phyloP scores from a whole-genome alignment of 1,139 yeast genomes.

The Lodderomyces orthopsilosis region DNA sequence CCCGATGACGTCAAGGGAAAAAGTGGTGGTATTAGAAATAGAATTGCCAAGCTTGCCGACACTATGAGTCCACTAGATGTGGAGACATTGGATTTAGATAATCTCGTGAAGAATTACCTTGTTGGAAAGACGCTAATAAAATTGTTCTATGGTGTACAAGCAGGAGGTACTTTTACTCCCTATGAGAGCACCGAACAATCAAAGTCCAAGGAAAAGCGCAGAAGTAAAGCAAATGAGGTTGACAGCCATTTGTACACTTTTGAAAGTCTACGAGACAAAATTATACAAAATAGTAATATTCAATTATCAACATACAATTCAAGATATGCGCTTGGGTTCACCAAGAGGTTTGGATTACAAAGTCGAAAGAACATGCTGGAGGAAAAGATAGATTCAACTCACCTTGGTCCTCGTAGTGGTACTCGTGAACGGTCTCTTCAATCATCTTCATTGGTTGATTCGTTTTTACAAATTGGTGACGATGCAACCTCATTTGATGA shows the following conservation, averaged over 20 bases:
- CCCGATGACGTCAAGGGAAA: constrained; percentile 21
- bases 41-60: constrained; percentile 38
- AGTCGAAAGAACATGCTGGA: constrained; percentile 13
- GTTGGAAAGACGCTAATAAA: constrained; percentile 36
- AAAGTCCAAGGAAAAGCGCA: constrained; percentile 4
- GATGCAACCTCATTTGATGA: constrained; percentile 11
- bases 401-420: constrained; percentile 4
- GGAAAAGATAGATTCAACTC: constrained; percentile 4
- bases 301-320: constrained; percentile 22
- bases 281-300: constrained; percentile 24
- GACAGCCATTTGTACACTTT: constrained; percentile 24
- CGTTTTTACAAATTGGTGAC: constrained; percentile 21
- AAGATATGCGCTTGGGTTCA: constrained; percentile 34
- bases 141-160: constrained; percentile 32
- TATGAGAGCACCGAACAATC: background rate
- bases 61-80: constrained; percentile 38
- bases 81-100: constrained; percentile 43
- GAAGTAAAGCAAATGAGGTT: constrained; percentile 11
- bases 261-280: constrained; percentile 37
- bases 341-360: constrained; percentile 35
- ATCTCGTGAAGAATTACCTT: constrained; percentile 29
- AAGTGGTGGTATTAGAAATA: constrained; percentile 31
- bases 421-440: constrained; percentile 8
- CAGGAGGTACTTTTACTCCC: constrained; percentile 1
- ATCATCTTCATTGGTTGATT: constrained; percentile 19